A percentile compares a stretch with the other conserved stretches of the same genome.
Conservation (phyloP, 169 alveolate genomes). For the Perkinsus chesapeaki region DNA sequence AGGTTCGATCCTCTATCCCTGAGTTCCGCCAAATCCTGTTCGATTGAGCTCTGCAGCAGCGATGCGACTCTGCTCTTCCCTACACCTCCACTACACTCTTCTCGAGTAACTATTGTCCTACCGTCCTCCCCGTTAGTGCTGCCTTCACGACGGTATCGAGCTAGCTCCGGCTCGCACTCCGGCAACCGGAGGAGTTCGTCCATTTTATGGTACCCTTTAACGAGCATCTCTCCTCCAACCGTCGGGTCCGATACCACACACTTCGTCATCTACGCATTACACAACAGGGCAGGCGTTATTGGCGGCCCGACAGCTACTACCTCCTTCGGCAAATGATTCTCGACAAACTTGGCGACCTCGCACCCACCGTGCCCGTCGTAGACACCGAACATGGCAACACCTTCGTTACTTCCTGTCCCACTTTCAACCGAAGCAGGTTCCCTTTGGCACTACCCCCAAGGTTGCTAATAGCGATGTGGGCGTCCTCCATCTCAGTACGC, state of each 20-base stretch:
- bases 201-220: not conserved
- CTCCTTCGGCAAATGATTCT: conserved; percentile 40
- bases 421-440: not conserved
- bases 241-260: not conserved
- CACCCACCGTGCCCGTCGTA: conserved; percentile 86
- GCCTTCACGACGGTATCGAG: not conserved
- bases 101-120: not conserved
- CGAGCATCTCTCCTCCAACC: not conserved
- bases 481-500: conserved; percentile 89
- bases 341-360: conserved; percentile 64
- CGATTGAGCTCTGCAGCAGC: not conserved
- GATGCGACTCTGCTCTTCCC: not conserved
- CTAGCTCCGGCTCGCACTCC: not conserved
- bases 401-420: not conserved
- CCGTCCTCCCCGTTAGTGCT: not conserved
- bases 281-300: not conserved
- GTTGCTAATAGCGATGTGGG: conserved; percentile 56
- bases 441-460: not conserved
- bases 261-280: not conserved
- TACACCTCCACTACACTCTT: not conserved
- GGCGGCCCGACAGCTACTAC: conserved; percentile 17
- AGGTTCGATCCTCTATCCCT: not conserved
- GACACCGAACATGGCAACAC: conserved; percentile 54
- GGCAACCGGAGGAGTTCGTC: conserved; percentile 5
- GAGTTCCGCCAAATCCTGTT: not conserved